Evolutionary conservation across 352 stramenopile species (phyloP).

Genomic region (Phytophthora quininea): DNA sequence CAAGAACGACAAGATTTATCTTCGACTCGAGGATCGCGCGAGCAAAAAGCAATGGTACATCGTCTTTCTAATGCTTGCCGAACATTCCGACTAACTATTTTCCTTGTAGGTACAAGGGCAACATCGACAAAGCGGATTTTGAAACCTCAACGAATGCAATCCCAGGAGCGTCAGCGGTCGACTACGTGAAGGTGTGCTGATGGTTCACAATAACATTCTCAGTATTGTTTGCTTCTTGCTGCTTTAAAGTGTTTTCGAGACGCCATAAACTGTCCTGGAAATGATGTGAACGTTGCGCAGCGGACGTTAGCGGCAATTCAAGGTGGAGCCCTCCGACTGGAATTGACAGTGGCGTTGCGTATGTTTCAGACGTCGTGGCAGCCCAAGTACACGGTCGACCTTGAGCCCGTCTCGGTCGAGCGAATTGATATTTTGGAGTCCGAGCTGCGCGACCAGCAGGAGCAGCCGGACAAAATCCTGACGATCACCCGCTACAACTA

Average conservation of each 20-base stretch:
- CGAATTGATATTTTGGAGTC: constrained; percentile 12
- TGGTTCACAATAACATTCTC: no score
- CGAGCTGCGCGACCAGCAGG: constrained; percentile 1
- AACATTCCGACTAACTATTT: no score
- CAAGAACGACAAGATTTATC: constrained; percentile 21
- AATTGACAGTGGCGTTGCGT: neutral
- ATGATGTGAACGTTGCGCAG: neutral
- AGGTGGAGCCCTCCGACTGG: neutral
- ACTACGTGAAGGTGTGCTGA: constrained; percentile 4
- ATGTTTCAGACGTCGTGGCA: neutral
- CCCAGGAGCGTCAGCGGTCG: neutral
- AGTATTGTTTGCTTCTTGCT: neutral
- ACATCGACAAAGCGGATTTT: neutral
- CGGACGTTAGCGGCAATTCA: neutral
- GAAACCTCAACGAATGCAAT: neutral
- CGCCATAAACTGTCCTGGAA: neutral
- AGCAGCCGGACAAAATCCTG: neutral
- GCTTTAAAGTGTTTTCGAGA: constrained; percentile 1
- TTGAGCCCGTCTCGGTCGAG: constrained; percentile 5
- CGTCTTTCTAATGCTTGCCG: neutral
- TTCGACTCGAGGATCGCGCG: constrained; percentile 23
- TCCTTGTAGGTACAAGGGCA: neutral
- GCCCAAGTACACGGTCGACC: constrained; percentile 3
- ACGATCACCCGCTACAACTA: neutral
- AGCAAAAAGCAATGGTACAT: constrained; percentile 20